These are phyloP conservation scores for Castanea crenata DNA, from an alignment of 306 rosid genomes.

Conservation along the genomic window DNA sequence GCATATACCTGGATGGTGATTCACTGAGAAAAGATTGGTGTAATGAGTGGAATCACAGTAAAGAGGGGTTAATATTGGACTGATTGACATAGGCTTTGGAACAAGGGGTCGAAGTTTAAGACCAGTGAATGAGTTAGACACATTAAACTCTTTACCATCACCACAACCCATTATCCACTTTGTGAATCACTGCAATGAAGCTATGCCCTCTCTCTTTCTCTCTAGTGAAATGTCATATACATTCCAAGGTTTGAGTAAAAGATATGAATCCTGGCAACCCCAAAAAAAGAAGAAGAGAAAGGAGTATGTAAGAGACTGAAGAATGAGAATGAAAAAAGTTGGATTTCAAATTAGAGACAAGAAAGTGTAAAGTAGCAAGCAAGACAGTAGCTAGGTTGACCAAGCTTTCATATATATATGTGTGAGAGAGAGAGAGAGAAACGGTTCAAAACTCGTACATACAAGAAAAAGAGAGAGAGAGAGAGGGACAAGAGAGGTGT, in stretches of 20 bases:
- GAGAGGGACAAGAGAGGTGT: not conserved
- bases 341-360: not conserved
- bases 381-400: not conserved
- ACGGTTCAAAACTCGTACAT: too few relatives aligned
- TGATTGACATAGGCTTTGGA: slow-evolving; percentile 26
- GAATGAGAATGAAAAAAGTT: not conserved
- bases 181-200: not conserved
- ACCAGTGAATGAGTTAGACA: slow-evolving; percentile 36
- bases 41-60: slow-evolving; percentile 34
- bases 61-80: slow-evolving; percentile 29
- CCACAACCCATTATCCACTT: not conserved
- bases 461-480: too few relatives aligned
- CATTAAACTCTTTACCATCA: slow-evolving; percentile 10
- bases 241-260: not conserved
- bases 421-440: not conserved
- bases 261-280: not conserved
- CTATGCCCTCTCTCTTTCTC: not conserved
- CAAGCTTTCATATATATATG: not conserved
- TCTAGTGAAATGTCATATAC: not conserved
- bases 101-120: slow-evolving; percentile 23
- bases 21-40: slow-evolving; percentile 28
- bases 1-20: slow-evolving; percentile 44
- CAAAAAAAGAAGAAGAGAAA: not conserved
- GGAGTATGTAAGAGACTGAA: not conserved
- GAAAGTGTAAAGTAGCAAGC: not conserved